These are phyloP conservation scores for Tripidium arundinaceum DNA, from an alignment of 202 grass and related monocot species.

Conservation along the genomic window DNA sequence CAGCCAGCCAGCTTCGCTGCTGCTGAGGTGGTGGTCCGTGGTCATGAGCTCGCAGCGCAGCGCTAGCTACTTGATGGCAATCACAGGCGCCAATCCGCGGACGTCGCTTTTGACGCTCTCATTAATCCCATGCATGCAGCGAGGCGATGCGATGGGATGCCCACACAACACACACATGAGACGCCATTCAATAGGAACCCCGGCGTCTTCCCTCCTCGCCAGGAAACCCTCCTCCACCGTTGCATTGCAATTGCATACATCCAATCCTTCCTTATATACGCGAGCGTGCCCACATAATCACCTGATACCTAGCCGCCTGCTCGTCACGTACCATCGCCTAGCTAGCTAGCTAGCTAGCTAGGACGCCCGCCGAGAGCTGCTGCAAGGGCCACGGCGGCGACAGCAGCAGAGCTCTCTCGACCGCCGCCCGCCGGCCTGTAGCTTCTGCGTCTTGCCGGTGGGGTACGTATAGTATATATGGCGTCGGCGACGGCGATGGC, in stretches of 20 bases:
- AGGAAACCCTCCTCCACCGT: conserved; percentile 81
- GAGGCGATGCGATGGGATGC: neutral
- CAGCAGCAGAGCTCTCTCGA: neutral
- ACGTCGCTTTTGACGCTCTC: conserved; percentile 70
- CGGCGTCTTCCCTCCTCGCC: conserved; percentile 45
- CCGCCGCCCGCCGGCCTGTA: neutral
- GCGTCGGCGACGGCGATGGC: conserved; percentile 20
- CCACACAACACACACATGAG: conserved; percentile 33
- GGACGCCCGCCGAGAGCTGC: neutral
- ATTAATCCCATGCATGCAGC: conserved; percentile 80
- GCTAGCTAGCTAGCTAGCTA: neutral
- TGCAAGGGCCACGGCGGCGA: too few species aligned
- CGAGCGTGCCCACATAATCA: conserved; percentile 10
- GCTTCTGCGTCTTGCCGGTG: neutral
- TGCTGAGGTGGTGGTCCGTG: conserved; percentile 15
- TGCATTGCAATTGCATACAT: conserved; percentile 19
- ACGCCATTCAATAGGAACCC: conserved; percentile 47
- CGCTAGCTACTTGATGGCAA: conserved; percentile 62
- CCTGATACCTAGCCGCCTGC: neutral
- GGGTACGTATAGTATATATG: neutral
- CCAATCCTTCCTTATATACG: conserved; percentile 27
- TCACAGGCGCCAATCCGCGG: conserved; percentile 83
- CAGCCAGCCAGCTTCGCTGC: too few species aligned
- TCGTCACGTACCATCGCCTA: neutral
- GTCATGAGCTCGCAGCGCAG: neutral